Percentiles rank a stretch among this genome's conserved stretches.
Conservation (phyloP, 2,329 filamentous ascomycete genomes). For the Calonectria hawksworthii region DNA sequence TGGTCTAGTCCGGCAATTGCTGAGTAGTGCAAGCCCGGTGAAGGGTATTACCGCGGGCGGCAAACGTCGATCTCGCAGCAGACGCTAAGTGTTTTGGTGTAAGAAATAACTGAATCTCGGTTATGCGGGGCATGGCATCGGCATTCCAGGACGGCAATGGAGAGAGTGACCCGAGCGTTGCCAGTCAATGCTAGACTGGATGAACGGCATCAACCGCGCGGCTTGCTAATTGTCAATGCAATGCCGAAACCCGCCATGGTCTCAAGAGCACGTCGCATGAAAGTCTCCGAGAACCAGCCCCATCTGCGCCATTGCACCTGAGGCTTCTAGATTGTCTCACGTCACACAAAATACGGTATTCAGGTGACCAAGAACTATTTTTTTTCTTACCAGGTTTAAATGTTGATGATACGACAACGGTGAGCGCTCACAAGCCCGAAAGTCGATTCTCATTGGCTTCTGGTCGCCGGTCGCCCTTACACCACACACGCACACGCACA, state of each 20-base stretch:
- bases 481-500: not conserved
- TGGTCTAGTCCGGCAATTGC: slow-evolving; percentile 41
- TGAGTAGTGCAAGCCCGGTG: slow-evolving; percentile 36
- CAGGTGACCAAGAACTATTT: not conserved
- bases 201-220: slow-evolving; percentile 5
- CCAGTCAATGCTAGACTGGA: not conserved
- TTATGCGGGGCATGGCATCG: slow-evolving; percentile 19
- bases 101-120: slow-evolving; percentile 26
- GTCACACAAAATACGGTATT: slow-evolving; percentile 36
- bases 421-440: slow-evolving; percentile 35
- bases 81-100: slow-evolving; percentile 35
- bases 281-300: not conserved
- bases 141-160: slow-evolving; percentile 20
- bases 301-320: not conserved
- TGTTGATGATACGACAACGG: slow-evolving; percentile 28
- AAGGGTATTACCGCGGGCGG: slow-evolving; percentile 44
- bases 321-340: slow-evolving; percentile 2
- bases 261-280: not conserved
- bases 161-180: slow-evolving; percentile 15
- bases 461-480: not conserved
- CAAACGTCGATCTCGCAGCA: slow-evolving; percentile 46
- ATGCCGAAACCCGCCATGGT: not conserved
- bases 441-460: slow-evolving; percentile 27
- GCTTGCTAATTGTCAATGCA: not conserved
- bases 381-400: not conserved